Evolutionary conservation across 2,329 filamentous ascomycete genomes (phyloP).

Genomic region (Phialophora macrospora): DNA sequence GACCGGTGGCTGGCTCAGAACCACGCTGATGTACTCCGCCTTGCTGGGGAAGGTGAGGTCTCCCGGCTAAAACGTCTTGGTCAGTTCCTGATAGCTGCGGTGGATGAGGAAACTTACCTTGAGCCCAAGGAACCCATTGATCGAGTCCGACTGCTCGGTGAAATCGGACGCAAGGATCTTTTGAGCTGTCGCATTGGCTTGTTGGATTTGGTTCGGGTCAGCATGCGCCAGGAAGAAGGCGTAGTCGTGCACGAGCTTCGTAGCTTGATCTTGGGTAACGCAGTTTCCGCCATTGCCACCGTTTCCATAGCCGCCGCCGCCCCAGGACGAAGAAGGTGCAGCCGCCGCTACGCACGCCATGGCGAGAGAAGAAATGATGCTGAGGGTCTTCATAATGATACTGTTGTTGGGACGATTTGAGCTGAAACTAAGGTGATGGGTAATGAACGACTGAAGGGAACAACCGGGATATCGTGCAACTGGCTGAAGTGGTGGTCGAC

Average conservation of each 20-base stretch:
- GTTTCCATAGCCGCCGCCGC: constrained; percentile 1
- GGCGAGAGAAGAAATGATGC: constrained; percentile 11
- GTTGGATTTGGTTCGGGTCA: constrained; percentile 10
- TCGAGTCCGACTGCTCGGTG: constrained; percentile 20
- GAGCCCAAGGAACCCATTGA: constrained; percentile 18
- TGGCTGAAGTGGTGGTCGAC: neutral
- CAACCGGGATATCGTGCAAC: neutral
- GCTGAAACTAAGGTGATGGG: neutral
- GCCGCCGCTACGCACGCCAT: constrained; percentile 7
- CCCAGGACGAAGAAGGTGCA: constrained; percentile 13
- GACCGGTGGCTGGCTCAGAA: constrained; percentile 8
- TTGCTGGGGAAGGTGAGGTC: constrained; percentile 14
- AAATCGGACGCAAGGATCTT: constrained; percentile 15
- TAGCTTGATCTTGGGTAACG: constrained; percentile 14
- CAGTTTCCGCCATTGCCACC: neutral
- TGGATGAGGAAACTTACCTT: neutral
- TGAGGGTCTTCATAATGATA: constrained; percentile 13
- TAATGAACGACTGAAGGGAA: constrained; percentile 18
- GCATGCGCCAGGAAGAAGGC: constrained; percentile 19
- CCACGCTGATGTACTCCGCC: constrained; percentile 12
- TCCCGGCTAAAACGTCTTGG: constrained; percentile 1
- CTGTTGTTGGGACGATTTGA: neutral
- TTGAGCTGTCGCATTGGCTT: constrained; percentile 18
- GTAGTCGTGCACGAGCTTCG: constrained; percentile 17
- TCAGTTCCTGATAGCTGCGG: neutral